phyloP scores from a whole-genome alignment of 805 yeast genomes.

The Kluyveromyces nonfermentans region DNA sequence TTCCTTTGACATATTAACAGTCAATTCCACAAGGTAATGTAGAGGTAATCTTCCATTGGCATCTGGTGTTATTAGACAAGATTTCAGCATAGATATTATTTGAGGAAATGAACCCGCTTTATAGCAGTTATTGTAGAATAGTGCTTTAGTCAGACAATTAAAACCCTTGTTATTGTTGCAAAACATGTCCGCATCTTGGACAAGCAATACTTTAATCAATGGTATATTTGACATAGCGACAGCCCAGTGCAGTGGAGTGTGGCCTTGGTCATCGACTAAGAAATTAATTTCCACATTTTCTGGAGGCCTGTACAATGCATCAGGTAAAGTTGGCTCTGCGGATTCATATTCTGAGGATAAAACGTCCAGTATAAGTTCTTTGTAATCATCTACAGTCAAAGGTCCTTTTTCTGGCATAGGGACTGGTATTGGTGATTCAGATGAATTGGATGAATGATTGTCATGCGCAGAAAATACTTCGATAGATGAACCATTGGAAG shows the following conservation, averaged over 20 bases:
- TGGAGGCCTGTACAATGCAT: slow-evolving; percentile 46
- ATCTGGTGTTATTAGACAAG: slow-evolving; percentile 64
- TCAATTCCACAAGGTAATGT: slow-evolving; percentile 54
- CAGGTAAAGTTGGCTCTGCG: slow-evolving; percentile 23
- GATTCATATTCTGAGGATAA: slow-evolving; percentile 26
- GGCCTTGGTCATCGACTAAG: slow-evolving; percentile 71
- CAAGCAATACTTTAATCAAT: slow-evolving; percentile 44
- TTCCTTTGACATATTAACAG: slow-evolving; percentile 39
- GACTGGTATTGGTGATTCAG: slow-evolving; percentile 16
- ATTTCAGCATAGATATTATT: slow-evolving; percentile 50
- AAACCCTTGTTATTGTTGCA: slow-evolving; percentile 48
- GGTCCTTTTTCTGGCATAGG: slow-evolving; percentile 9
- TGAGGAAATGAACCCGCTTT: slow-evolving; percentile 51
- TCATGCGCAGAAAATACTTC: slow-evolving; percentile 20
- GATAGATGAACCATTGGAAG: slow-evolving; percentile 14
- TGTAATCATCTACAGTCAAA: slow-evolving; percentile 19
- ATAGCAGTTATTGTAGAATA: slow-evolving; percentile 63
- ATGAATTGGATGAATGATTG: slow-evolving; percentile 18
- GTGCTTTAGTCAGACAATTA: slow-evolving; percentile 59
- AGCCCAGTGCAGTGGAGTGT: slow-evolving; percentile 81
- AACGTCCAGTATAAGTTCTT: slow-evolving; percentile 23
- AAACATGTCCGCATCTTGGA: slow-evolving; percentile 54
- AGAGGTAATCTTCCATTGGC: slow-evolving; percentile 61
- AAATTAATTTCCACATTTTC: slow-evolving; percentile 54
- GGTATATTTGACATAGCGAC: slow-evolving; percentile 64